phyloP scores from a whole-genome alignment of 2,329 filamentous ascomycete genomes.

The Hirsutella rhossiliensis region DNA sequence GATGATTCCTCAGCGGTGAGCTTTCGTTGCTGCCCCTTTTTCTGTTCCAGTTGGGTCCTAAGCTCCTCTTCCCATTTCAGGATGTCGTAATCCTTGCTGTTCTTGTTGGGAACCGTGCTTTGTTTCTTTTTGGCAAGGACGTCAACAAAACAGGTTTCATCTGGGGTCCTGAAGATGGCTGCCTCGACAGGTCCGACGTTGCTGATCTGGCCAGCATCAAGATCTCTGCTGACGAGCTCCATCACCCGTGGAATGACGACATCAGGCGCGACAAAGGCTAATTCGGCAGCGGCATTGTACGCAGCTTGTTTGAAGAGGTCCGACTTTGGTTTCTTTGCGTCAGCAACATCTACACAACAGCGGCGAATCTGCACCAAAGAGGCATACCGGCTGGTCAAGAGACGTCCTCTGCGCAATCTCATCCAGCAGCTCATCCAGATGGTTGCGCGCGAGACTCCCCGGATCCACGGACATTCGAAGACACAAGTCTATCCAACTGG shows the following conservation, averaged over 20 bases:
- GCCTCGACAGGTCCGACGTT: constrained; percentile 77
- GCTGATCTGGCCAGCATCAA: constrained; percentile 57
- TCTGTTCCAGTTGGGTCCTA: constrained; percentile 74
- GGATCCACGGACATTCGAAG: constrained; percentile 73
- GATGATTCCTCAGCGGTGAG: constrained; percentile 77
- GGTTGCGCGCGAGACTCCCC: constrained; percentile 57
- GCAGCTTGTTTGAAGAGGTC: constrained; percentile 52
- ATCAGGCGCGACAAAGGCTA: constrained; percentile 88
- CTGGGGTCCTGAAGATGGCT: constrained; percentile 83
- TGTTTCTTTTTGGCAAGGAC: constrained; percentile 75
- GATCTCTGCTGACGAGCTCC: constrained; percentile 58
- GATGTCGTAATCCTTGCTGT: constrained; percentile 88
- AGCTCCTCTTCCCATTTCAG: constrained; percentile 96
- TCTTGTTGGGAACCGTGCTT: constrained; percentile 65
- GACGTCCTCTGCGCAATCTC: constrained; percentile 47
- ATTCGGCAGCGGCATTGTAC: constrained; percentile 74
- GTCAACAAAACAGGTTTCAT: constrained; percentile 81
- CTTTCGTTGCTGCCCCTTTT: constrained; percentile 86
- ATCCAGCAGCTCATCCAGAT: constrained; percentile 51
- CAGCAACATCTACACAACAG: not conserved
- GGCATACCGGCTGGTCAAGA: constrained; percentile 36
- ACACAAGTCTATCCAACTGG: constrained; percentile 83
- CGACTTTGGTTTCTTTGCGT: constrained; percentile 11
- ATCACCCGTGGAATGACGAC: constrained; percentile 66
- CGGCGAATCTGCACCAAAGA: not conserved